Base-by-base conservation (phyloP, 2,329 filamentous ascomycete genomes). In the Tolypocladium album region DNA sequence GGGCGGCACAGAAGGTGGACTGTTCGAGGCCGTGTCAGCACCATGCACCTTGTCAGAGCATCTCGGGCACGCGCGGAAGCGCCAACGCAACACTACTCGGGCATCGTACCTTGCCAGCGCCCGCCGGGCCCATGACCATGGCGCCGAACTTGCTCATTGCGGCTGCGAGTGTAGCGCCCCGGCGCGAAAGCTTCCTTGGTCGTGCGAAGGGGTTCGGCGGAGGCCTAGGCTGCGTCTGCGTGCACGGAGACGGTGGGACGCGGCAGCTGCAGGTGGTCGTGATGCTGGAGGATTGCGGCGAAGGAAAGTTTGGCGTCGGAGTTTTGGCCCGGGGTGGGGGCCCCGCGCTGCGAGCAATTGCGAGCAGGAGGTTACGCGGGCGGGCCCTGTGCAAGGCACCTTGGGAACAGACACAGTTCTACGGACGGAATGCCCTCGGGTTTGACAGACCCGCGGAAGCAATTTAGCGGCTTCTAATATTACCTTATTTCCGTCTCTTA, bases 91-190 rank as follows among this genome's bases (percentile, higher is more conserved):
- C 6, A 40, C 31, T n/a, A 22, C 58, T 59, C 55, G 59, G 63
- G 52, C 61, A 24, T 58, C 58, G 65, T 75, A 88, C 87, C 82
- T 96, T 99, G 77, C 94, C 94, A 27, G 92, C 92, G 66, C 92
- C 94, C 24, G 94, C 93, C 62, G 93, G 94, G 73, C 94, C 94
- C 88, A 97, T 96, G 62, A 97, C 88, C 76, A 97, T 87, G 65
- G 90, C 87, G 58, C 94, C 94, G 72, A 92, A 97, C 76, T 97
- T 96, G 76, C 89, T 93, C 91, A 95, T 96, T 65, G 61, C 78
- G 70, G 61, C 60, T 60, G 58, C 56, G 52, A 7, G 31, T 6
- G 12, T 31, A 1, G 31, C 50, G 50, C 20, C 50, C 13, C 20
- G 22, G 20, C 12, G 50, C 50, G 31, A 22, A 31, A 53, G 27